A percentile compares a stretch with the other conserved stretches of the same genome.
phyloP scores from a whole-genome alignment of 257 asterid species.

The Nicotiana paniculata region DNA sequence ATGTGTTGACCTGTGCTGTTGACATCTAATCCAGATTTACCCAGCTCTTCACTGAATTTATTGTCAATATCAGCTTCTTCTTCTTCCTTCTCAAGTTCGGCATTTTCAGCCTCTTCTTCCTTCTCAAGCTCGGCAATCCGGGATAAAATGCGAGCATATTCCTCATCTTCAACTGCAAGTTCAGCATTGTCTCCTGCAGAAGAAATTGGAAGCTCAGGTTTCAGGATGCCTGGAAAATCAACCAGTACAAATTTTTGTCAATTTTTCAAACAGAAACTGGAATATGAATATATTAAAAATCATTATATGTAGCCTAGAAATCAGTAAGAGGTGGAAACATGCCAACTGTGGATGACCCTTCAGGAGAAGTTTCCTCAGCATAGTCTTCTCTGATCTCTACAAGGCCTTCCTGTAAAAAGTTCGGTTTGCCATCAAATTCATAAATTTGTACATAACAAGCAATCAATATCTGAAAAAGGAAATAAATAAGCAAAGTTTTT shows the following conservation, averaged over 20 bases:
- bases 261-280: not conserved
- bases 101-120: slow-evolving; percentile 69
- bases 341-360: slow-evolving; percentile 23
- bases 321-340: slow-evolving; percentile 16
- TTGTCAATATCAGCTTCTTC: slow-evolving; percentile 54
- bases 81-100: slow-evolving; percentile 75
- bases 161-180: slow-evolving; percentile 49
- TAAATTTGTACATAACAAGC: not conserved
- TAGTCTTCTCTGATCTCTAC: slow-evolving; percentile 65
- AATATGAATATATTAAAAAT: not conserved
- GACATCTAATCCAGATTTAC: slow-evolving; percentile 20
- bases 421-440: not conserved
- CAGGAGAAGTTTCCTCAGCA: slow-evolving; percentile 34
- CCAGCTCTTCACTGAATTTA: slow-evolving; percentile 18
- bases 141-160: slow-evolving; percentile 42
- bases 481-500: not conserved
- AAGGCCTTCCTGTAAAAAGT: slow-evolving; percentile 46
- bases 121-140: slow-evolving; percentile 67
- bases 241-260: not conserved
- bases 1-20: slow-evolving; percentile 9
- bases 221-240: slow-evolving; percentile 24
- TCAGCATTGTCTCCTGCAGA: slow-evolving; percentile 21
- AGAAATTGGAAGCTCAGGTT: slow-evolving; percentile 19
- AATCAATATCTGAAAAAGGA: not conserved
- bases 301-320: not conserved